A percentile compares a stretch with the other conserved stretches of the same genome.
Conservation (phyloP, 306 rosid species). For the Pterocarpus santalinus region DNA sequence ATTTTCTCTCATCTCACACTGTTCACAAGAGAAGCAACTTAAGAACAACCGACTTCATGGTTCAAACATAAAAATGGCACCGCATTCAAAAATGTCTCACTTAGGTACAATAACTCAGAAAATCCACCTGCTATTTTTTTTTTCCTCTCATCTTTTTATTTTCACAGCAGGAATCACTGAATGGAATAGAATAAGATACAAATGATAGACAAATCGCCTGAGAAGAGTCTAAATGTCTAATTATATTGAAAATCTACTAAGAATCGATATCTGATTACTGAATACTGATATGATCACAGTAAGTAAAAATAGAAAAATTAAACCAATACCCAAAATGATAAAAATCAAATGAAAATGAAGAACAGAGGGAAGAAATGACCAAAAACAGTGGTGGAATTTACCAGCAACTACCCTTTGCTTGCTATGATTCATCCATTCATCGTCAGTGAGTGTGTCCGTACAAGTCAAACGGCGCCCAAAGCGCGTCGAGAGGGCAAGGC, state of each 20-base stretch:
- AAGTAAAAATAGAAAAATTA: constrained; percentile 21
- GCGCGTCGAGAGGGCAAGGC: constrained; percentile 73
- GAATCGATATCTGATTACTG: constrained; percentile 1
- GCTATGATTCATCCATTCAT: not conserved
- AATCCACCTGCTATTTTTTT: not conserved
- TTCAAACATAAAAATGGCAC: not conserved
- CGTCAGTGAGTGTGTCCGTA: constrained; percentile 59
- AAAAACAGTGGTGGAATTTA: constrained; percentile 55
- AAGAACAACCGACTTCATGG: not conserved
- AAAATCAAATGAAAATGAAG: constrained; percentile 24
- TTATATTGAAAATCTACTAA: not conserved
- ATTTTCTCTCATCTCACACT: not conserved
- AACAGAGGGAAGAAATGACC: constrained; percentile 18
- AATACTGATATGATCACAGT: constrained; percentile 2
- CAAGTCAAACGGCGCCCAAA: constrained; percentile 80
- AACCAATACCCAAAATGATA: constrained; percentile 41
- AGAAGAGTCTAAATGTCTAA: not conserved
- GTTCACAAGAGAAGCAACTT: not conserved
- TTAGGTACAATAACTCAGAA: constrained; percentile 35
- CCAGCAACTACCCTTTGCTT: constrained; percentile 42
- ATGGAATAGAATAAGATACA: constrained; percentile 41
- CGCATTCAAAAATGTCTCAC: constrained; percentile 1
- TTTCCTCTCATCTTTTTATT: constrained; percentile 42
- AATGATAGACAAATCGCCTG: constrained; percentile 4
- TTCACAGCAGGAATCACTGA: constrained; percentile 45